phyloP scores from a whole-genome alignment of 164 flowering plant genomes.

The Santalum album region DNA sequence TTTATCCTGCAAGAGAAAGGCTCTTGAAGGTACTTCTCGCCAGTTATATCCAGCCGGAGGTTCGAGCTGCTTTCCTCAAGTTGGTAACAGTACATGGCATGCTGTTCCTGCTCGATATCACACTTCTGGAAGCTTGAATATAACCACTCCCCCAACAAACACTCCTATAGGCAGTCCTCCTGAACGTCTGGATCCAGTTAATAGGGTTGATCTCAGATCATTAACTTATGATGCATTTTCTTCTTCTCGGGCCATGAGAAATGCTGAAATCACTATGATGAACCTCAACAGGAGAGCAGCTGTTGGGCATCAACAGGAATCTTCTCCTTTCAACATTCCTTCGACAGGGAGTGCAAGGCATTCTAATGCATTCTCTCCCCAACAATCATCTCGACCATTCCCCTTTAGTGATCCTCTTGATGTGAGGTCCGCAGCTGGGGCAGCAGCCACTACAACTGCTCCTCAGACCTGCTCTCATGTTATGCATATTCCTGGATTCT shows the following conservation, averaged over 20 bases:
- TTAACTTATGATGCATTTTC: slow-evolving; percentile 22
- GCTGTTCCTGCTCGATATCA: slow-evolving; percentile 11
- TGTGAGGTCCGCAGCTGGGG: slow-evolving; percentile 23
- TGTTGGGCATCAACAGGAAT: slow-evolving; percentile 22
- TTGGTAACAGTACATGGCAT: slow-evolving; percentile 20
- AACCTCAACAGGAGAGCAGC: slow-evolving; percentile 29
- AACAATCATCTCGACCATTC: slow-evolving; percentile 18
- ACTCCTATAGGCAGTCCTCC: slow-evolving; percentile 14
- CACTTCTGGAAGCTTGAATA: slow-evolving; percentile 22
- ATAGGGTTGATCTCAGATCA: slow-evolving; percentile 21
- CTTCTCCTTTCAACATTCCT: slow-evolving; percentile 25
- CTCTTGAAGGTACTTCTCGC: slow-evolving; percentile 49
- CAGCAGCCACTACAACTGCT: slow-evolving; percentile 17
- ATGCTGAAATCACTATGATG: slow-evolving; percentile 25
- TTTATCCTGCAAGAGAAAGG: slow-evolving; percentile 51
- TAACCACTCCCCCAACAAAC: slow-evolving; percentile 21
- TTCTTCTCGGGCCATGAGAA: slow-evolving; percentile 18
- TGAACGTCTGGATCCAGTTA: slow-evolving; percentile 20
- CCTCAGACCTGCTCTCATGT: slow-evolving; percentile 22
- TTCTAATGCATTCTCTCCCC: slow-evolving; percentile 15
- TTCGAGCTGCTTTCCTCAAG: slow-evolving; percentile 27
- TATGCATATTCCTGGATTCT: slow-evolving; percentile 18
- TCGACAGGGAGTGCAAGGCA: slow-evolving; percentile 21
- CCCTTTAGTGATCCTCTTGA: slow-evolving; percentile 27
- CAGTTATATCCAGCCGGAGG: slow-evolving; percentile 29